Percentiles rank a stretch among this genome's conserved stretches.
These are phyloP conservation scores for Gossypium longicalyx DNA, from an alignment of 345 rosid species.

Conservation along the genomic window DNA sequence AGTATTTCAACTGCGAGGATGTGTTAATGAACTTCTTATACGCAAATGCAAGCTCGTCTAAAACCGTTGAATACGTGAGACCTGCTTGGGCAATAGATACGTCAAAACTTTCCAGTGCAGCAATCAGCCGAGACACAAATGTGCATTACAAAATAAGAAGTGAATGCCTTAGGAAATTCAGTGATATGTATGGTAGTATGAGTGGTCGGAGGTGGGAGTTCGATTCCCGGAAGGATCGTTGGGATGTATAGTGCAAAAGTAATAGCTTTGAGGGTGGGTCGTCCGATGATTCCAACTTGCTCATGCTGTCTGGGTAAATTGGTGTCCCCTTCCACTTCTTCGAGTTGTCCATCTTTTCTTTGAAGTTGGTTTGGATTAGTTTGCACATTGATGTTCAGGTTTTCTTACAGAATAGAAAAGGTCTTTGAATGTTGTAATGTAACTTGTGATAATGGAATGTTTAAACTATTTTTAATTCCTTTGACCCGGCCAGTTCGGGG, in stretches of 20 bases:
- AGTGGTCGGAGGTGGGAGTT: slow-evolving; percentile 54
- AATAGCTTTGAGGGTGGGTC: background rate
- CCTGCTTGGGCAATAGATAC: slow-evolving; percentile 86
- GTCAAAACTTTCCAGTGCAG: slow-evolving; percentile 76
- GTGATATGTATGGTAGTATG: slow-evolving; percentile 66
- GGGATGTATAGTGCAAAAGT: slow-evolving; percentile 68
- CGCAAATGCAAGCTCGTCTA: slow-evolving; percentile 62
- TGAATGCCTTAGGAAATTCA: slow-evolving; percentile 56
- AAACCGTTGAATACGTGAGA: slow-evolving; percentile 74
- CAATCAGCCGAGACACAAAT: slow-evolving; percentile 75
- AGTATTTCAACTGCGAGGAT: slow-evolving; percentile 82
- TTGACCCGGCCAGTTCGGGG: no score
- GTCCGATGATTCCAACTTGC: no score
- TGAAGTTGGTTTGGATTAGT: background rate
- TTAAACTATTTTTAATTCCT: background rate
- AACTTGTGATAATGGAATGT: background rate
- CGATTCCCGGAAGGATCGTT: slow-evolving; percentile 65
- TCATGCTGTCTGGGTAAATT: background rate
- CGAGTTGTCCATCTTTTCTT: background rate
- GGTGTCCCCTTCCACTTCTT: background rate
- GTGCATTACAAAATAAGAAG: slow-evolving; percentile 72
- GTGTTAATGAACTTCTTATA: slow-evolving; percentile 74
- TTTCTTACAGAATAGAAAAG: background rate
- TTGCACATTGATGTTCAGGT: slow-evolving; percentile 10
- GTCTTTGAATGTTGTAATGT: background rate